These are phyloP conservation scores for Xylaria intraflava DNA, from an alignment of 495 filamentous ascomycete species.

Conservation along the genomic window DNA sequence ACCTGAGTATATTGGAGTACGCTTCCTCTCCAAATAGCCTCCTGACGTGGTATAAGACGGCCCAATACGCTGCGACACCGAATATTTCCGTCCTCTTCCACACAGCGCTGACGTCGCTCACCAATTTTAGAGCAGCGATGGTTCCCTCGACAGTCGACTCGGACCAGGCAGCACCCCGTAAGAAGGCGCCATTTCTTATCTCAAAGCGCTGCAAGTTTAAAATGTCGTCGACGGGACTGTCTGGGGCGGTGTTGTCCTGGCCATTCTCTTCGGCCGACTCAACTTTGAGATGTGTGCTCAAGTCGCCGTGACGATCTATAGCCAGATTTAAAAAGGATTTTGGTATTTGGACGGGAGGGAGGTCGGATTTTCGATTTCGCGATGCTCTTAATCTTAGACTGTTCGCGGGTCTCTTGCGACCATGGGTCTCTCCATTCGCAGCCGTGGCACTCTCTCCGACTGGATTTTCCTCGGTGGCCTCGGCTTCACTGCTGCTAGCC, in stretches of 20 bases:
- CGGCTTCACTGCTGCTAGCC: not conserved
- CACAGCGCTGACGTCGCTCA: not conserved
- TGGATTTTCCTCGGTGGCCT: constrained; percentile 12
- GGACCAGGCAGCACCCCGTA: constrained; percentile 12
- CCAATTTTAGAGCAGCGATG: constrained; percentile 1
- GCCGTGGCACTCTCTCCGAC: constrained; percentile 15
- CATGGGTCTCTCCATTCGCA: constrained; percentile 13
- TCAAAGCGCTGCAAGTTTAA: not conserved
- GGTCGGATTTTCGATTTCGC: constrained; percentile 33
- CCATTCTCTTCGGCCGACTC: not conserved
- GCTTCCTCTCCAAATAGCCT: constrained; percentile 3
- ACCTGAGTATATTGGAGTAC: constrained; percentile 8
- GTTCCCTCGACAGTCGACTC: not conserved
- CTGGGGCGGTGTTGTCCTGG: not conserved
- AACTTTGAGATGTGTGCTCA: constrained; percentile 2
- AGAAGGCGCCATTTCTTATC: not conserved
- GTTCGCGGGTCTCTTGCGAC: constrained; percentile 9
- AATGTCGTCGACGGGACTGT: not conserved
- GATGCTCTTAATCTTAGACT: constrained; percentile 32
- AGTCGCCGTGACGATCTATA: constrained; percentile 19
- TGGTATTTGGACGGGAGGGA: constrained; percentile 39
- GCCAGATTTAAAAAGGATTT: constrained; percentile 36
- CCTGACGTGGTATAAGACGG: not conserved
- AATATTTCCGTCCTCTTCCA: constrained; percentile 12
- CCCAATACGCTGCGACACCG: constrained; percentile 15